Evolutionary conservation across 2,329 filamentous ascomycete species (phyloP).

Genomic region (Claviceps sp.): DNA sequence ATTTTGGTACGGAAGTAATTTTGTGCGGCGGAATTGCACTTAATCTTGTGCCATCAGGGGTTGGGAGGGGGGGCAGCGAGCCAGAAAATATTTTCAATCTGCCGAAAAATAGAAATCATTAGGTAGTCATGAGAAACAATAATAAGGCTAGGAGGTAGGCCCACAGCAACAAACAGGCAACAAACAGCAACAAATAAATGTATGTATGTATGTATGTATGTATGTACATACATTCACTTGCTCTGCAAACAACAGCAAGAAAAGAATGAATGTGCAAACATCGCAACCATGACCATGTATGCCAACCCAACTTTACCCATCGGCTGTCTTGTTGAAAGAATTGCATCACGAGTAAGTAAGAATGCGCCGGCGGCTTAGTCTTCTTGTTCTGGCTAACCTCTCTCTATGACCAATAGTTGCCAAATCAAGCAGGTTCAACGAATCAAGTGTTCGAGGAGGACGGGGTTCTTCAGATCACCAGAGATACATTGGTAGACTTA

Average conservation of each 20-base stretch:
- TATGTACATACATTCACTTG: too few relatives aligned
- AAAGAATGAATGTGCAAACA: slow-evolving; percentile 3
- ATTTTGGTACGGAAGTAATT: too few relatives aligned
- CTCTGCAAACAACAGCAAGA: neutral
- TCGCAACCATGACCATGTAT: slow-evolving; percentile 41
- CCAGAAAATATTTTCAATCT: too few relatives aligned
- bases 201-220: too few relatives aligned
- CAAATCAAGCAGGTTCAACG: slow-evolving; percentile 7
- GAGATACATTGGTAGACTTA: slow-evolving; percentile 47
- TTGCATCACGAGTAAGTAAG: slow-evolving; percentile 42
- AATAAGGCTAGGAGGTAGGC: neutral
- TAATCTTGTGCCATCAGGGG: too few relatives aligned
- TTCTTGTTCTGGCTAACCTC: neutral
- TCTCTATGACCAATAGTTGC: slow-evolving; percentile 4
- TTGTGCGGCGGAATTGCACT: too few relatives aligned
- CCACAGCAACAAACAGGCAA: neutral
- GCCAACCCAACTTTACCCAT: slow-evolving; percentile 43
- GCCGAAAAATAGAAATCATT: too few relatives aligned
- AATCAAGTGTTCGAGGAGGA: slow-evolving; percentile 29
- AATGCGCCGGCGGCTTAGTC: too few relatives aligned
- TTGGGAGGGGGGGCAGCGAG: too few relatives aligned
- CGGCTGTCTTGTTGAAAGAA: slow-evolving; percentile 47
- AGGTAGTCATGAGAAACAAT: too few relatives aligned
- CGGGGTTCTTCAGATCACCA: slow-evolving; percentile 46
- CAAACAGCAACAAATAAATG: too few relatives aligned